Base-by-base conservation (phyloP, 176 grass and related monocot genomes). In the Rhynchospora tenuis region DNA sequence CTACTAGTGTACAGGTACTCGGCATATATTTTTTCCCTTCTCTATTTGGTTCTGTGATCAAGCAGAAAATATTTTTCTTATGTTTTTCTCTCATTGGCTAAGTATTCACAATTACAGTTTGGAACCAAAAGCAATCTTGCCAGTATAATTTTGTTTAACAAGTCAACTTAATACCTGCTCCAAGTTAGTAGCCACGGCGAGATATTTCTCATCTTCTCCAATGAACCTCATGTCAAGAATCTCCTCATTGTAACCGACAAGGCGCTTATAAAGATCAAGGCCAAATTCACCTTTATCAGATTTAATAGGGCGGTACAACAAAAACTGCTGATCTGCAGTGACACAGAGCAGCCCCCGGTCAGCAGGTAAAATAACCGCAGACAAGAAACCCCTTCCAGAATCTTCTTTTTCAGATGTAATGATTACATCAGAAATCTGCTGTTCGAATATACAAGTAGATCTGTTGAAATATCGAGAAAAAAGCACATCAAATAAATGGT, bases 181-280 rank as follows among this genome's bases (percentile, higher is more conserved):
- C 80, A 93, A 89, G 85, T 98, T 95, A 75, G 96, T 98, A 65
- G 96, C 96, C 55, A 93, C 90, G 64, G 96, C 96, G 84, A 93
- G 91, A 67, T 93, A 93, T 86, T 95, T 77, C 51, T 98, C 95
- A 7, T 95, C 91, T 26, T 88, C 85, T 80, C 92, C 95, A 29
- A 98, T 44, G 81, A 98, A 98, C 74, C 88, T 98, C 88, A 98
- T 90, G 85, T 95, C 96, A 67, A 98, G 96, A 90, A 98, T 95
- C 52, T 98, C 96, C 14, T 95, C 96, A 62, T 93, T 98, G 56
- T 98, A 93, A 58, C 96, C 96, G 59, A 98, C 78, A 59, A 98
- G 79, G 2, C 96, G 91, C 87, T 80, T 98, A 80, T 87, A 87
- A 70, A 95, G 70, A 78, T 93, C 88, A 51, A 98, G 83, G 45